Base-by-base conservation (phyloP, 768 basidiomycete species). In the Mycena vitilis region DNA sequence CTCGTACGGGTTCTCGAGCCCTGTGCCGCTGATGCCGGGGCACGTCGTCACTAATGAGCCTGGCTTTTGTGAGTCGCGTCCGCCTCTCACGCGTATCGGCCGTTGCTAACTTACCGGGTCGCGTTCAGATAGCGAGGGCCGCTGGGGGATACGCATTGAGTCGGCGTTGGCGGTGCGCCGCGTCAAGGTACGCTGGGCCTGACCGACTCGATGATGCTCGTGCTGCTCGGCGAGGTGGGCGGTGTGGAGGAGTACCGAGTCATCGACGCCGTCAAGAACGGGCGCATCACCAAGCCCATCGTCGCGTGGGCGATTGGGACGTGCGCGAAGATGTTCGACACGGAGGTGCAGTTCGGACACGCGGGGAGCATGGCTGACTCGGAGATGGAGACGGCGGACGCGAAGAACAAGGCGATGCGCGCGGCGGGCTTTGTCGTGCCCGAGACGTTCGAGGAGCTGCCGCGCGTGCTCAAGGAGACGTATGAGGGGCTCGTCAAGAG, bases 221-320 rank as follows among this genome's bases (percentile, higher is more conserved):
- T 99, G 76, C 89, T 99, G 36, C 92, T 99, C 69, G 97, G 98
- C 75, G 98, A 99, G 81, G 98, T 99, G 70, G 98, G 98, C 77
- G 98, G 98, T 80, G 91, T 98, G 68, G 98, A 99, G 80, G 98
- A 99, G 82, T 99, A 99, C 87, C 94, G 95, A 71, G 97, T 99
- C 76, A 98, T 98, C 81, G 93, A 99, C 48, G 98, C 97, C 59
- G 97, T 98, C 81, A 95, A 95, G 86, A 83, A 85, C 47, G 96
- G 97, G 57, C 83, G 84, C 74, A 99, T 99, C 87, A 96, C 89
- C 83, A 99, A 99, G 85, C 98, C 98, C 61, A 97, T 99, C 79
- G 94, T 99, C 73, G 98, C 98, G 36, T 99, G 98, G 98, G 95
- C 98, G 44, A 99, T 99, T 74, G 97, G 98, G 69, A 99, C 98